phyloP scores from a whole-genome alignment of 164 flowering plant genomes.

The Warburgia ugandensis region DNA sequence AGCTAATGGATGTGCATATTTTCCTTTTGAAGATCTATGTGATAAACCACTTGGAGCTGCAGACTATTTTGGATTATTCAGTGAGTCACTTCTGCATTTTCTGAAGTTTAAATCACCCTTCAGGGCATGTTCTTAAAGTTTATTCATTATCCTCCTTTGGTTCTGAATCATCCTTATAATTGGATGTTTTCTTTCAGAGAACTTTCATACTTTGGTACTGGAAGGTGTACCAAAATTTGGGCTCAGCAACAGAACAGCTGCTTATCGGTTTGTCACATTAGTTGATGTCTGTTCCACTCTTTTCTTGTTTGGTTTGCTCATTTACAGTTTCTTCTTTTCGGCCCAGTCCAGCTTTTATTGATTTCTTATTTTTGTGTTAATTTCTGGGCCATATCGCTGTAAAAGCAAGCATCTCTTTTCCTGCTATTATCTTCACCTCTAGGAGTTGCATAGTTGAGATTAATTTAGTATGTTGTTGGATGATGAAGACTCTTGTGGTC shows the following conservation, averaged over 20 bases:
- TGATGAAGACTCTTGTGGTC: too few relatives aligned
- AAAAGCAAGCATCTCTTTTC: too few relatives aligned
- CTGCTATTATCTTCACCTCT: too few relatives aligned
- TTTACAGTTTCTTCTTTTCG: too few relatives aligned
- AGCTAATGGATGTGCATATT: conserved; percentile 92
- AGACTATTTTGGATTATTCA: conserved; percentile 89
- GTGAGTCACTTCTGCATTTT: conserved; percentile 38
- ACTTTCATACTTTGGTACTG: conserved; percentile 80
- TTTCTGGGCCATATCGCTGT: too few relatives aligned
- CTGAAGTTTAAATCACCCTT: not conserved
- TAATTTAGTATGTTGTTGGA: too few relatives aligned
- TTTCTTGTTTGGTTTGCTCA: too few relatives aligned
- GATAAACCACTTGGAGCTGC: conserved; percentile 98
- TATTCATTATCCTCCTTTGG: not conserved
- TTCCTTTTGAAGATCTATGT: conserved; percentile 85
- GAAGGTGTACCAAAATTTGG: conserved; percentile 89
- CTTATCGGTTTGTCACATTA: conserved; percentile 92
- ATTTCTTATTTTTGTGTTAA: too few relatives aligned
- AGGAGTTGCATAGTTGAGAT: too few relatives aligned
- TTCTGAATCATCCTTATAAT: not conserved
- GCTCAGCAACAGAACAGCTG: conserved; percentile 76
- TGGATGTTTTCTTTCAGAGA: conserved; percentile 40
- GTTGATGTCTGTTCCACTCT: conserved; percentile 63
- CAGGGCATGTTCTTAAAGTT: not conserved
- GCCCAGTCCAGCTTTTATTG: too few relatives aligned